Base-by-base conservation (phyloP, 176 grass and related monocot species). In the Hordeum vulgare region DNA sequence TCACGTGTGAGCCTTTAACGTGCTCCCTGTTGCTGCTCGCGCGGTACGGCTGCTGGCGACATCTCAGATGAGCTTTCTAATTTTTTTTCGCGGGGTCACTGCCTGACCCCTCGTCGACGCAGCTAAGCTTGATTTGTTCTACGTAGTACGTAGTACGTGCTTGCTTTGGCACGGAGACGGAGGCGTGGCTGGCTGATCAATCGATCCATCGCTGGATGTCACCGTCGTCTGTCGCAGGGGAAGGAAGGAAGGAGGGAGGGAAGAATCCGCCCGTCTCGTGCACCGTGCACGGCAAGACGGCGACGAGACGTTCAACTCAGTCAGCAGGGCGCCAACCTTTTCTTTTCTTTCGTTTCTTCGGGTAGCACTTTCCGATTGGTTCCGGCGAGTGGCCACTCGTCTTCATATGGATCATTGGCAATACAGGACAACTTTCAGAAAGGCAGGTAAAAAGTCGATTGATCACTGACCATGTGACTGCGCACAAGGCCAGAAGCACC, bases 271-370 rank as follows among this genome's bases (percentile, higher is more conserved):
- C 33, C 18, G 4, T n/a, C 42, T 54, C 81, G 34, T 68, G 83
- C 57, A 77, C 73, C 81, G 34, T 68, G 83, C 57, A 77, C 73
- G 61, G 82, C 73, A 41, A 27, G 61, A 77, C 26, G 42, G 31
- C 2, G 29, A 35, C 56, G 9, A 12, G 2, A 10, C 24, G 31
- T 9, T 8, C 39, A 49, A 2, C 58, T 26, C 54, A 1, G 9
- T 25, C n/a, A 12, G 24, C 59, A 60, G n/a, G 9, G 21, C 25
- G 10, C 13, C 59, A 6, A 6, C 5, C 45, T 49, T 45, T 39
- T 39, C 36, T 39, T 41, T 41, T 13, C 41, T 44, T 4, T 44
- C 9, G 12, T 44, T 44, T 11, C 10, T 51, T 20, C 2, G 49
- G 49, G 49, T 20, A 20, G 6, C 51, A 54, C 18, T 54, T 54